Percentiles rank a stretch among this genome's conserved stretches.
Conservation (phyloP, 768 basidiomycete genomes). For the Calocybe cyanea region DNA sequence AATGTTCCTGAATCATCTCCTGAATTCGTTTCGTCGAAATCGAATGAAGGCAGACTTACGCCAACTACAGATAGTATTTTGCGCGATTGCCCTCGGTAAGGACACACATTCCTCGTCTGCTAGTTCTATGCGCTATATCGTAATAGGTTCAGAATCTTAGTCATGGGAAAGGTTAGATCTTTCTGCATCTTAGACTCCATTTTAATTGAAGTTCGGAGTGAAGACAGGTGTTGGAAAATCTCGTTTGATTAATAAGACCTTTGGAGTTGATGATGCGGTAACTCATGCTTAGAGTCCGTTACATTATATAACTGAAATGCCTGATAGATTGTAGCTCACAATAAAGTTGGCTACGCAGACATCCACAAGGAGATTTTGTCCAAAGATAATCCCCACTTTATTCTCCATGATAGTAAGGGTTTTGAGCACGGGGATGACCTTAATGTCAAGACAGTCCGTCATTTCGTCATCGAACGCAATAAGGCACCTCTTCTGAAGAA, state of each 20-base stretch:
- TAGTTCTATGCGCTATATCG: not conserved
- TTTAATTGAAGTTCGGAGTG: not conserved
- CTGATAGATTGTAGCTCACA: constrained; percentile 18
- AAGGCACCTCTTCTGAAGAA: constrained; percentile 18
- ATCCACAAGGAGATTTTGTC: constrained; percentile 24
- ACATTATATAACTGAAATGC: not conserved
- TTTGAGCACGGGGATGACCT: constrained; percentile 23
- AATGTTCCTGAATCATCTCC: too few species aligned
- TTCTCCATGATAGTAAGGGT: constrained; percentile 28
- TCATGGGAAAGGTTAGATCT: constrained; percentile 23
- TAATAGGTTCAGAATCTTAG: constrained; percentile 24
- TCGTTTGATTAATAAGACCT: constrained; percentile 23
- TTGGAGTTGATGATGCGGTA: constrained; percentile 23
- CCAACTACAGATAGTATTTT: constrained; percentile 16
- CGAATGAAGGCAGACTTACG: not conserved
- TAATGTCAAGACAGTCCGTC: constrained; percentile 21
- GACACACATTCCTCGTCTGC: not conserved
- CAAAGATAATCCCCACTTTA: constrained; percentile 22
- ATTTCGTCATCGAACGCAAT: constrained; percentile 20
- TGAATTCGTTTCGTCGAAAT: not conserved
- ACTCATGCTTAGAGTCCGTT: not conserved
- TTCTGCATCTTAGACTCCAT: not conserved
- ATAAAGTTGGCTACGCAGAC: constrained; percentile 18
- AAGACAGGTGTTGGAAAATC: constrained; percentile 29
- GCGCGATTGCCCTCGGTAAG: constrained; percentile 12